A percentile compares a stretch with the other conserved stretches of the same genome.
Evolutionary conservation across 257 asterid genomes (phyloP).

Genomic region (Thymus mandschuricus): DNA sequence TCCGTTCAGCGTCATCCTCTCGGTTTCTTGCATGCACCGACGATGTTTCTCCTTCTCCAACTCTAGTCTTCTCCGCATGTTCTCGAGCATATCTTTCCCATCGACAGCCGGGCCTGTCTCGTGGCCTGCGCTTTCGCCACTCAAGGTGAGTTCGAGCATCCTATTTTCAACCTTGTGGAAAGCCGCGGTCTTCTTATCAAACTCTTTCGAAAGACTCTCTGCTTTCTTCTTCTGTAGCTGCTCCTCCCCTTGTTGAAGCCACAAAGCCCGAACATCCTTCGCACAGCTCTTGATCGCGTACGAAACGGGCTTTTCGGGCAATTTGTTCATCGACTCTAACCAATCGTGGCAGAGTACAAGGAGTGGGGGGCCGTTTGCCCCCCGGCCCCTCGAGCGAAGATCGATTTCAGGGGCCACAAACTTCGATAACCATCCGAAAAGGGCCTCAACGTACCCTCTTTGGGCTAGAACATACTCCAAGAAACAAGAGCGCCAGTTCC

Average conservation of each 20-base stretch:
- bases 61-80: conserved; percentile 59
- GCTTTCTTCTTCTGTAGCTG: conserved; percentile 81
- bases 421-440: conserved; percentile 81
- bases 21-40: conserved; percentile 69
- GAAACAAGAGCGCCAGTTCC: conserved; percentile 82
- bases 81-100: conserved; percentile 56
- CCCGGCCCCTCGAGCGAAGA: conserved; percentile 29
- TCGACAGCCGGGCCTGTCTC: conserved; percentile 52
- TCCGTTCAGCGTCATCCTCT: conserved; percentile 66
- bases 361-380: conserved; percentile 43
- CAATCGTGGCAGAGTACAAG: conserved; percentile 67
- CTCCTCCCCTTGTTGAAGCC: conserved; percentile 90
- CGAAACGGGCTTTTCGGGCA: conserved; percentile 69
- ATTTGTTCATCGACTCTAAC: conserved; percentile 58
- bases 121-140: conserved; percentile 41
- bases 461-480: conserved; percentile 62
- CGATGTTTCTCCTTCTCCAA: conserved; percentile 78
- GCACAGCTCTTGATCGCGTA: conserved; percentile 67
- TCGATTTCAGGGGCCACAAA: conserved; percentile 48
- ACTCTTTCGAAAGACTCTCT: conserved; percentile 72
- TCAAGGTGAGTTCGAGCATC: conserved; percentile 51
- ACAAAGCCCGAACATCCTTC: conserved; percentile 76
- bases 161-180: conserved; percentile 65
- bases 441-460: conserved; percentile 62
- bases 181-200: conserved; percentile 57